Base-by-base conservation (phyloP, 2,329 filamentous ascomycete species). In the Scedosporium dehoogii region DNA sequence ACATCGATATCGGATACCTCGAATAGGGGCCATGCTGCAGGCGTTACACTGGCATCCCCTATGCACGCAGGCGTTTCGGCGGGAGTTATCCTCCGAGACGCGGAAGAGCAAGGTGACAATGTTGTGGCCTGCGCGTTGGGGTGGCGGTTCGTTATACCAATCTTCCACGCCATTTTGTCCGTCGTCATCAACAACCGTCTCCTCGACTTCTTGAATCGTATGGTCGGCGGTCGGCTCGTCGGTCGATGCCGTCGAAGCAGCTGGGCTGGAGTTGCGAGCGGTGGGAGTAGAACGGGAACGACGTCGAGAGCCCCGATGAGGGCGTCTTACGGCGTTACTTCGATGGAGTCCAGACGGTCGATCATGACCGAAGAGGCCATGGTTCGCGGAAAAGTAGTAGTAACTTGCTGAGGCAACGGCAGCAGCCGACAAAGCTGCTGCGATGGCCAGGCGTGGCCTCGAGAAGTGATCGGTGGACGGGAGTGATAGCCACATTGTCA, bases 41-140 rank as follows among this genome's bases (percentile, higher is more conserved):
- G 86, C 86, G 73, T 97, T 96, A 72, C 94, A 99, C 44, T 88
- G 89, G 64, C 96, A 96, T 12, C 94, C 93, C 12, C 93, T 84
- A 73, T 99, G 94, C 23, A 97, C 88, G 70, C 94, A 96, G 21
- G 91, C 90, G 71, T 94, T 93, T 60, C 90, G 83, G 62, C 88
- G 85, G 1, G 92, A 91, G 71, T 96, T 92, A 67, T 97, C 92
- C 73, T 97, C 92, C 0, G 92, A 96, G 57, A 97, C 96, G 63
- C 92, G 85, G 71, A 96, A 97, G 1, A 97, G 80, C 2, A 97
- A 79, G 65, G 87, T 90, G 56, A 96, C 88, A 58, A 96, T 86
- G 64, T 92, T 92, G 69, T 94, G 90, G 6, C 90, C 90, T 41
- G 78, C 82, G 63, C 80, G 79, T 64, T 79, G 78, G 38, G 76